These are phyloP conservation scores for Plasmopara viticola DNA, from an alignment of 352 stramenopile species.

Conservation along the genomic window DNA sequence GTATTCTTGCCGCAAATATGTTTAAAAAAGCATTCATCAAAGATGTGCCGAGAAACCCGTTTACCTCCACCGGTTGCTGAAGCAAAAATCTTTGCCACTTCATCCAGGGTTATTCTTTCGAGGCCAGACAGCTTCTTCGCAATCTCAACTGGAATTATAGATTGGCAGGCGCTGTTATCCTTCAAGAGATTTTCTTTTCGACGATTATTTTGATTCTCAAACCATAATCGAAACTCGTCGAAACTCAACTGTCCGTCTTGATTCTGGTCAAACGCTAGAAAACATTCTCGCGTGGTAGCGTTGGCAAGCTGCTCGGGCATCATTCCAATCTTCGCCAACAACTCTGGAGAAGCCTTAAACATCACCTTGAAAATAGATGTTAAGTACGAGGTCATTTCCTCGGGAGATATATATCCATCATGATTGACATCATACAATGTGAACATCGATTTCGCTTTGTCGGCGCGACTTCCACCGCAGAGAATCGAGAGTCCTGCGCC, in stretches of 20 bases:
- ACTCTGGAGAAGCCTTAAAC: constrained; percentile 71
- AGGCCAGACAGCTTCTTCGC: constrained; percentile 68
- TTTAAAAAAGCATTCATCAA: constrained; percentile 74
- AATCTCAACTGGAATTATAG: constrained; percentile 52
- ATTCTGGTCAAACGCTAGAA: constrained; percentile 69
- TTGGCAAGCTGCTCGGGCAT: constrained; percentile 54
- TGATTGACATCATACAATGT: constrained; percentile 80
- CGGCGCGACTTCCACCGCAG: constrained; percentile 62
- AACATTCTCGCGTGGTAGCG: constrained; percentile 75
- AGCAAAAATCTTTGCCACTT: constrained; percentile 53
- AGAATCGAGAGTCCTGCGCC: constrained; percentile 82
- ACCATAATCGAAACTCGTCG: constrained; percentile 74
- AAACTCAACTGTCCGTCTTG: constrained; percentile 70
- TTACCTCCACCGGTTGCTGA: constrained; percentile 39
- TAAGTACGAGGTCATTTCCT: constrained; percentile 82
- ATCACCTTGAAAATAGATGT: constrained; percentile 83
- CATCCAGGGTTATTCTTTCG: constrained; percentile 51
- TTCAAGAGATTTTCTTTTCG: background rate
- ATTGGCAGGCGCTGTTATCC: background rate
- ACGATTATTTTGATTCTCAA: constrained; percentile 49
- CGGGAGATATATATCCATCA: constrained; percentile 69
- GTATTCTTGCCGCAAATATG: constrained; percentile 39
- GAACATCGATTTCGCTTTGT: constrained; percentile 77
- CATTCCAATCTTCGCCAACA: constrained; percentile 48
- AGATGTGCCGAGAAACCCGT: constrained; percentile 55